These are phyloP conservation scores for Mycena epipterygia DNA, from an alignment of 768 basidiomycete species.

Conservation along the genomic window DNA sequence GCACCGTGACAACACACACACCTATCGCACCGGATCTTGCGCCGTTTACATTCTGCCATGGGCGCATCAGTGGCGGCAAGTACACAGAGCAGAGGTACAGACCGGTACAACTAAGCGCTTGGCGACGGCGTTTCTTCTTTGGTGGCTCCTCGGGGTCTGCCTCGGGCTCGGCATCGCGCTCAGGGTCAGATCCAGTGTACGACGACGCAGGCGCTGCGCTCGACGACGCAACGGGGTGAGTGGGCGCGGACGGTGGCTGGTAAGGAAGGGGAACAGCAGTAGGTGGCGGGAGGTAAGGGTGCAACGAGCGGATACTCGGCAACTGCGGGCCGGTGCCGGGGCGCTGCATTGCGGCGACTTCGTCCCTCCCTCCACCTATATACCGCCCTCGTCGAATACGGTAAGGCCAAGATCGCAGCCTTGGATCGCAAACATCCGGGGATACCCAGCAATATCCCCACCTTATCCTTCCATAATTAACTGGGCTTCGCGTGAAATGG, in stretches of 20 bases:
- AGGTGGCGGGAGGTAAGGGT: conserved; percentile 76
- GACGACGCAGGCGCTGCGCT: conserved; percentile 42
- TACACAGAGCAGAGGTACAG: conserved; percentile 26
- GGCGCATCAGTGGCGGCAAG: background rate
- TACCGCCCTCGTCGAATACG: background rate
- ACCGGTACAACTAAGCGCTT: conserved; percentile 91
- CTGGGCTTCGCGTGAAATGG: no score
- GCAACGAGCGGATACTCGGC: conserved; percentile 78
- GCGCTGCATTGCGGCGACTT: background rate
- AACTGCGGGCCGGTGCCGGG: conserved; percentile 45
- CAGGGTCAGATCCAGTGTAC: conserved; percentile 54
- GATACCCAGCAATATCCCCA: no score
- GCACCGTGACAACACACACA: conserved; percentile 47
- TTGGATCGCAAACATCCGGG: no score
- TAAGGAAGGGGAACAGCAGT: no score
- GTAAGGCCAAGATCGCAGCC: no score
- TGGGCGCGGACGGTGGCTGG: conserved; percentile 46
- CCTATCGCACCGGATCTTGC: conserved; percentile 93
- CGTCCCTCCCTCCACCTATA: background rate
- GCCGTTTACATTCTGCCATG: conserved; percentile 80
- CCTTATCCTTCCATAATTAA: no score
- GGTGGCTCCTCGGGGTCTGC: conserved; percentile 57
- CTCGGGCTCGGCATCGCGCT: conserved; percentile 60
- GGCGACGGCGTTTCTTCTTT: conserved; percentile 89
- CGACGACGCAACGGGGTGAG: background rate